Evolutionary conservation across 352 stramenopile species (phyloP).

Genomic region (Lagenidium giganteum): DNA sequence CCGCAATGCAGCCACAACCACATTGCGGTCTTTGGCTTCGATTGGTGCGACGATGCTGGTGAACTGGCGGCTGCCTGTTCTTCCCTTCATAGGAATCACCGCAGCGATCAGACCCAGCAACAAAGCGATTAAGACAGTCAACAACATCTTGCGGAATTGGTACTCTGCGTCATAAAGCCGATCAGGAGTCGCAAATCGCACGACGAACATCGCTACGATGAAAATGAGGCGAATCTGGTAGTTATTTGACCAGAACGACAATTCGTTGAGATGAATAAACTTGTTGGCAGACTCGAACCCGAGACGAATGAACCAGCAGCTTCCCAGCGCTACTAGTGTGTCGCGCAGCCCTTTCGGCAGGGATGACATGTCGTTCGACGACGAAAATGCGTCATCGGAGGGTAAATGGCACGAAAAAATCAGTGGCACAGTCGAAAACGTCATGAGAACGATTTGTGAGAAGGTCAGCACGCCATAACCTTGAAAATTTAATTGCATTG

Average conservation of each 20-base stretch:
- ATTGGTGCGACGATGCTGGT: too few relatives aligned
- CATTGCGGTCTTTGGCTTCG: too few relatives aligned
- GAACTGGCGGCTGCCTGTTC: too few relatives aligned
- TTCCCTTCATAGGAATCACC: too few relatives aligned
- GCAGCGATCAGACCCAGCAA: not conserved
- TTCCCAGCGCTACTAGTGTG: slow-evolving; percentile 7
- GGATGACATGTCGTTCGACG: slow-evolving; percentile 1
- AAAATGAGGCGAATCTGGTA: slow-evolving; percentile 7
- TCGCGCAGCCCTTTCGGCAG: slow-evolving; percentile 6
- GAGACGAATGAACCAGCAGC: slow-evolving; percentile 10
- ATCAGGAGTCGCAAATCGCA: slow-evolving; percentile 7
- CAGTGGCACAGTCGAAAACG: slow-evolving; percentile 6
- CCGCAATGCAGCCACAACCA: slow-evolving; percentile 6
- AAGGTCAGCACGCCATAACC: slow-evolving; percentile 15
- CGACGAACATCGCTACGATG: slow-evolving; percentile 3
- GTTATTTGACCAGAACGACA: slow-evolving; percentile 14
- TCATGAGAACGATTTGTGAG: slow-evolving; percentile 5
- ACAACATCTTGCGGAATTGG: slow-evolving; percentile 6
- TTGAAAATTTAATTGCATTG: slow-evolving; percentile 15
- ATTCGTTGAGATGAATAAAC: slow-evolving; percentile 4
- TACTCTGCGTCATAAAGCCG: slow-evolving; percentile 6
- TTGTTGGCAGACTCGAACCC: slow-evolving; percentile 12
- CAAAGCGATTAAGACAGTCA: not conserved
- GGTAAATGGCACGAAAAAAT: slow-evolving; percentile 11
- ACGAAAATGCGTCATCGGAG: slow-evolving; percentile 11